These are phyloP conservation scores for Suaeda aralocaspica DNA, from an alignment of 148 eudicot genomes.

Conservation along the genomic window DNA sequence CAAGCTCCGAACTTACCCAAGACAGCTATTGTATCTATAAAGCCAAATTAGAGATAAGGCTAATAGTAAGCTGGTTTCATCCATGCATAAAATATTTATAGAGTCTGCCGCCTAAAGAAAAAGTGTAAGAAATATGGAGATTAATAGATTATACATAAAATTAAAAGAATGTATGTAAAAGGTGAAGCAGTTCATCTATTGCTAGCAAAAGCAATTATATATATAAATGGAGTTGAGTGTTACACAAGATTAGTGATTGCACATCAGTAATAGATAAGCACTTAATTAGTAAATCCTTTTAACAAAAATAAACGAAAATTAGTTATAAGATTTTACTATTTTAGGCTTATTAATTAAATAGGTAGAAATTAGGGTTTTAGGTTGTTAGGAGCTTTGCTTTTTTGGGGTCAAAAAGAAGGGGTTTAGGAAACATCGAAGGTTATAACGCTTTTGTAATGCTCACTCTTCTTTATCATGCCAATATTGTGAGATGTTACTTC, in stretches of 20 bases:
- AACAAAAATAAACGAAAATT: too few relatives aligned
- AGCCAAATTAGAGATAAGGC: too few relatives aligned
- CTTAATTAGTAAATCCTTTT: neutral
- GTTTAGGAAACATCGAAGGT: neutral
- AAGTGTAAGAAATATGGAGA: too few relatives aligned
- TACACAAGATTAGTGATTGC: slow-evolving; percentile 4
- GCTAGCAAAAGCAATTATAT: neutral
- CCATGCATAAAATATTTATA: neutral
- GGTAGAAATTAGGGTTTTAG: neutral
- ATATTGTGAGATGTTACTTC: too few relatives aligned
- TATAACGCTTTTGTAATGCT: neutral
- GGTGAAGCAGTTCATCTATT: neutral
- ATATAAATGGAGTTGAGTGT: neutral
- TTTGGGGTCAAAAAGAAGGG: neutral
- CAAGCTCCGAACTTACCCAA: too few relatives aligned
- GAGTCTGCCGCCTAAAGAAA: too few relatives aligned
- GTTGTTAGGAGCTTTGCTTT: neutral
- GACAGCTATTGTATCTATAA: too few relatives aligned
- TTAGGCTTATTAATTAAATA: too few relatives aligned
- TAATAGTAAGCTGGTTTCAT: neutral
- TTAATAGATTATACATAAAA: neutral
- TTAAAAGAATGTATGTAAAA: neutral
- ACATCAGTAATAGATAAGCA: slow-evolving; percentile 2
- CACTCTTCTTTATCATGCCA: neutral
- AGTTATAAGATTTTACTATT: too few relatives aligned